Evolutionary conservation across 768 basidiomycete genomes (phyloP).

Genomic region (Naematelia encephala): DNA sequence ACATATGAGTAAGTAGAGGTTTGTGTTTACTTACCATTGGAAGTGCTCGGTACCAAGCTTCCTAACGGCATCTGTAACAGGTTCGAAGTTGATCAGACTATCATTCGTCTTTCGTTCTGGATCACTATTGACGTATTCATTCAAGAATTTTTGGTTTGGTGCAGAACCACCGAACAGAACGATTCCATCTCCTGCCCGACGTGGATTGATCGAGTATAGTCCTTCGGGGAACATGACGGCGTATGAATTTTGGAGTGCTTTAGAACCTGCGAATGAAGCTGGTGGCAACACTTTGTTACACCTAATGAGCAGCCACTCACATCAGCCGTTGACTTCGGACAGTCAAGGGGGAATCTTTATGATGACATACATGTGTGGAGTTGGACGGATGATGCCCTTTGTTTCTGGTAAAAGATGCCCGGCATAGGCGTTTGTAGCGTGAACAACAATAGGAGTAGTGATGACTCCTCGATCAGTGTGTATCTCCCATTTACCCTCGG

Average conservation of each 20-base stretch:
- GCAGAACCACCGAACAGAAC: constrained; percentile 25
- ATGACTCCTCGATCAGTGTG: constrained; percentile 65
- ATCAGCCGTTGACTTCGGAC: too few species aligned
- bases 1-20: not conserved
- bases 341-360: not conserved
- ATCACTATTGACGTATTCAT: constrained; percentile 23
- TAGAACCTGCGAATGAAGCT: constrained; percentile 31
- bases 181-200: constrained; percentile 17
- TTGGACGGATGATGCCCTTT: constrained; percentile 9
- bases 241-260: constrained; percentile 26
- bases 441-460: constrained; percentile 63
- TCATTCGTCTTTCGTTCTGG: constrained; percentile 17
- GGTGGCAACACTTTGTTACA: constrained; percentile 55
- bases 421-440: constrained; percentile 81
- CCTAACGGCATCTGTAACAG: constrained; percentile 39
- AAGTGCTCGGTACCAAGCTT: constrained; percentile 35
- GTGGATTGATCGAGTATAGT: constrained; percentile 24
- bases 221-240: constrained; percentile 18
- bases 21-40: constrained; percentile 33
- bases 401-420: constrained; percentile 59
- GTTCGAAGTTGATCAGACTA: constrained; percentile 26
- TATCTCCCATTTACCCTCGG: constrained; percentile 55
- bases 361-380: constrained; percentile 30
- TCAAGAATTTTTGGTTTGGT: constrained; percentile 17
- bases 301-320: constrained; percentile 57